Base-by-base conservation (phyloP, 2,329 filamentous ascomycete species). In the Berkeleyomyces basicola region DNA sequence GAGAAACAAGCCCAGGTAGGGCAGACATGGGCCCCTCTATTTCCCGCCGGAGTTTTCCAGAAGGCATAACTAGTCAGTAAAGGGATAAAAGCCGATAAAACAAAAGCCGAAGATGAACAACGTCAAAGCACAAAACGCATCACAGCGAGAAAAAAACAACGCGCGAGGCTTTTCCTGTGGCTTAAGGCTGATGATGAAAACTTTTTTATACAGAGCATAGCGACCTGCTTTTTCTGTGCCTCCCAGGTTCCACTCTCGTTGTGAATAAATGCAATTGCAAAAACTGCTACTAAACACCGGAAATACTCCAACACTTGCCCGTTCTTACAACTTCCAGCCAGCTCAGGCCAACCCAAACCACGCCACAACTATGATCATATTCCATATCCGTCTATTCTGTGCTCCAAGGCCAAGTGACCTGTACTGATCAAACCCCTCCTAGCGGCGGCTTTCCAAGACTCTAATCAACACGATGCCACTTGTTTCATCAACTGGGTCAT, bases 81-180 rank as follows among this genome's bases (percentile, higher is more conserved):
- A 31, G 51, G 39, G 36, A 55, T 55, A 55, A 55, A 55, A 55
- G 51, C 51, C 51, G 51, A 55, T n/a, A 55, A 55, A 46, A n/a
- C 43, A 46, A 46, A n/a, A 46, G 4, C 11, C 43, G 43, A n/a
- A n/a, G 43, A 37, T 36, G 36, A 55, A 39, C 9, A 55, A 55
- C 33, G 51, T 55, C 51, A 55, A 55, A 55, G 39, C 51, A 16
- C 36, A 55, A 55, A 39, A 55, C 51, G 51, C 51, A 55, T n/a
- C 33, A 39, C 39, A 36, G 16, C 23, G 23, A 55, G 9, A 44
- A 14, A 39, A 55, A 55, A 55, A 55, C 31, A 55, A 3, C 11
- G 7, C 14, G 11, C 11, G 4, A 4, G 36, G 39, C 33, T 37
- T 4, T 14, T 53, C 23, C 3, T 11, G 4, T 7, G 2, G 23